Percentiles rank a stretch among this genome's conserved stretches.
phyloP scores from a whole-genome alignment of 768 basidiomycete genomes.

The Butyriboletus loyo region DNA sequence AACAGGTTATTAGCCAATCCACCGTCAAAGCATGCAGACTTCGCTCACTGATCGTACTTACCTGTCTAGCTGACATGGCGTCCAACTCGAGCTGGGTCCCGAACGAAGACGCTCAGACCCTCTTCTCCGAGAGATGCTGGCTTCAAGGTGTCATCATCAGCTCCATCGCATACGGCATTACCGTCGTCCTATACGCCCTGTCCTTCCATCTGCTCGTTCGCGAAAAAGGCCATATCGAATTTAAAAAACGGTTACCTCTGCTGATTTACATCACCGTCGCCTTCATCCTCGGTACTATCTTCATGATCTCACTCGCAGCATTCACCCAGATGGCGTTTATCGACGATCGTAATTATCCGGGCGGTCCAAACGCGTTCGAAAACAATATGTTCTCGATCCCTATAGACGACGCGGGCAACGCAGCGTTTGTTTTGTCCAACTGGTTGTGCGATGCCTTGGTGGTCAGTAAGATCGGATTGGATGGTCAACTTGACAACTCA shows the following conservation, averaged over 20 bases:
- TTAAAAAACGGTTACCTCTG: constrained; percentile 1
- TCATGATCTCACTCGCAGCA: constrained; percentile 13
- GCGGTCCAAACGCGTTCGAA: constrained; percentile 28
- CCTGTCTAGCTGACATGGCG: constrained; percentile 4
- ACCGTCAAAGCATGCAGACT: neutral
- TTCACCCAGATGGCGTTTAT: constrained; percentile 30
- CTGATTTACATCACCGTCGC: constrained; percentile 5
- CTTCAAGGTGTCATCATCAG: constrained; percentile 16
- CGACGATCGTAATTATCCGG: constrained; percentile 31
- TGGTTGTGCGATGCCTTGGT: constrained; percentile 19
- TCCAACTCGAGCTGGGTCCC: constrained; percentile 19
- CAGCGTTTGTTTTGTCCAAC: constrained; percentile 1
- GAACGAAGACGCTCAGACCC: constrained; percentile 3
- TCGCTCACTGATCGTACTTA: neutral
- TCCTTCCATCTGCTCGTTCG: constrained; percentile 6
- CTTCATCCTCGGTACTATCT: constrained; percentile 17
- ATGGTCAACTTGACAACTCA: neutral
- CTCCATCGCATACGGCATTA: constrained; percentile 7
- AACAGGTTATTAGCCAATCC: neutral
- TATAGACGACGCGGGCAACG: constrained; percentile 12
- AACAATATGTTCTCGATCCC: constrained; percentile 20
- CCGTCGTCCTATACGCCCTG: constrained; percentile 2
- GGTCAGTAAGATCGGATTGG: constrained; percentile 7
- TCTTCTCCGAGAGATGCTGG: constrained; percentile 16
- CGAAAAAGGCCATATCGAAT: neutral